Evolutionary conservation across 176 grass and related monocot genomes (phyloP).

Genomic region (Poa annua): DNA sequence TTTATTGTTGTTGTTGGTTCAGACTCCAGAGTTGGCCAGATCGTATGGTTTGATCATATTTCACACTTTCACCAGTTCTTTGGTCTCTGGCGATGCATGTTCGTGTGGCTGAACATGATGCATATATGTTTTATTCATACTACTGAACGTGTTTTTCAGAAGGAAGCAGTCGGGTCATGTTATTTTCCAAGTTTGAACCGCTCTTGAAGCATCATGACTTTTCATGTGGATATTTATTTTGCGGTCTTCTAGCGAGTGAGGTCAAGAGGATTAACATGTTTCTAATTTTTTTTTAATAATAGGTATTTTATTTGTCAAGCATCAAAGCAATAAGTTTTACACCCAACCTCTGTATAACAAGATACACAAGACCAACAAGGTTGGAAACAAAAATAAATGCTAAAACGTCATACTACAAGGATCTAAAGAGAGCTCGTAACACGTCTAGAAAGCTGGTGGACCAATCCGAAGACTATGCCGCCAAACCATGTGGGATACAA

Average conservation of each 20-base stretch:
- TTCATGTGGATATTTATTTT: not conserved
- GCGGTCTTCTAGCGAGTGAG: not conserved
- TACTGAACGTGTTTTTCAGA: not conserved
- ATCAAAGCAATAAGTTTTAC: too few relatives aligned
- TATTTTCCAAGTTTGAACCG: not conserved
- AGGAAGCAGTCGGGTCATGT: not conserved
- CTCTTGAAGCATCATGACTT: not conserved
- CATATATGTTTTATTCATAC: conserved; percentile 17
- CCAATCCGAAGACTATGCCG: too few relatives aligned
- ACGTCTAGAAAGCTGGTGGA: too few relatives aligned
- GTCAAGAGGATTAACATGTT: not conserved
- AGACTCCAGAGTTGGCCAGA: not conserved
- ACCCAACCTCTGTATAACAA: too few relatives aligned
- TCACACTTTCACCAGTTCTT: not conserved
- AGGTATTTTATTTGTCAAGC: too few relatives aligned
- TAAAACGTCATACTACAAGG: too few relatives aligned
- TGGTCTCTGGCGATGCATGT: not conserved
- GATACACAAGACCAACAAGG: too few relatives aligned
- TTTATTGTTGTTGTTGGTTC: not conserved
- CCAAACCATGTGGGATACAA: too few relatives aligned
- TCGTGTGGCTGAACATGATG: not conserved
- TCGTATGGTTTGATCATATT: not conserved
- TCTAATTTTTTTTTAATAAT: too few relatives aligned
- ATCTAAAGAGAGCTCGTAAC: too few relatives aligned
- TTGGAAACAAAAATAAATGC: too few relatives aligned